phyloP scores from a whole-genome alignment of 1,284 basidiomycete species.

The Irpex sp. region DNA sequence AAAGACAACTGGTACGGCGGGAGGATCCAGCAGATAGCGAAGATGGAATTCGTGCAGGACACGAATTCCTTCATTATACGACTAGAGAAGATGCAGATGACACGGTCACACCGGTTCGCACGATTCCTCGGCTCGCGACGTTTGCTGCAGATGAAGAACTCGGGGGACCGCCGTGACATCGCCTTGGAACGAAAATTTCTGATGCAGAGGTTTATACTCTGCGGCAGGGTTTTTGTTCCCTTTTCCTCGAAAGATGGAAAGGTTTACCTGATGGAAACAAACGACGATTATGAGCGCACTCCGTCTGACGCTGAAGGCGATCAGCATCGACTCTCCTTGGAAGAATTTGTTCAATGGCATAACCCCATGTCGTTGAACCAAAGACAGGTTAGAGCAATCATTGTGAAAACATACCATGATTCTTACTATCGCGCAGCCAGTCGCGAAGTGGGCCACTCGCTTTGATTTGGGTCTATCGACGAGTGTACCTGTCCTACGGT shows the following conservation, averaged over 20 bases:
- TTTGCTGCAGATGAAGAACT: constrained; percentile 52
- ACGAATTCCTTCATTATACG: constrained; percentile 31
- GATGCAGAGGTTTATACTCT: constrained; percentile 50
- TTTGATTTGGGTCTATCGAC: constrained; percentile 66
- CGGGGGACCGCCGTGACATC: constrained; percentile 32
- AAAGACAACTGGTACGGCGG: constrained; percentile 63
- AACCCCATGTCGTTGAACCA: constrained; percentile 54
- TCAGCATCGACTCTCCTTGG: constrained; percentile 40
- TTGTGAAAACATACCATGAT: not conserved
- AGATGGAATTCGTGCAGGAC: constrained; percentile 17
- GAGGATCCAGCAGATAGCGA: constrained; percentile 53
- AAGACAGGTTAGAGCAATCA: constrained; percentile 43
- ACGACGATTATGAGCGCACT: constrained; percentile 40
- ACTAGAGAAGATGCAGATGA: constrained; percentile 52
- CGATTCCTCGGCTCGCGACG: constrained; percentile 61
- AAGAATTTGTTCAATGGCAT: constrained; percentile 55
- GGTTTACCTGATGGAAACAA: constrained; percentile 55
- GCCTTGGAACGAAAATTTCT: constrained; percentile 37
- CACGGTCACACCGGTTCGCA: constrained; percentile 60
- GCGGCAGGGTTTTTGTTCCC: constrained; percentile 57
- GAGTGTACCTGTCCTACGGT: constrained; percentile 55
- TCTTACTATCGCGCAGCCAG: constrained; percentile 38
- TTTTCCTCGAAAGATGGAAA: constrained; percentile 60
- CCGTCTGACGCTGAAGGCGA: constrained; percentile 38
- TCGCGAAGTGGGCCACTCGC: constrained; percentile 64